Evolutionary conservation across 2,329 filamentous ascomycete species (phyloP), one percentile per base, ranked within the genome.

Genomic region (Fusarium kyushuense): DNA sequence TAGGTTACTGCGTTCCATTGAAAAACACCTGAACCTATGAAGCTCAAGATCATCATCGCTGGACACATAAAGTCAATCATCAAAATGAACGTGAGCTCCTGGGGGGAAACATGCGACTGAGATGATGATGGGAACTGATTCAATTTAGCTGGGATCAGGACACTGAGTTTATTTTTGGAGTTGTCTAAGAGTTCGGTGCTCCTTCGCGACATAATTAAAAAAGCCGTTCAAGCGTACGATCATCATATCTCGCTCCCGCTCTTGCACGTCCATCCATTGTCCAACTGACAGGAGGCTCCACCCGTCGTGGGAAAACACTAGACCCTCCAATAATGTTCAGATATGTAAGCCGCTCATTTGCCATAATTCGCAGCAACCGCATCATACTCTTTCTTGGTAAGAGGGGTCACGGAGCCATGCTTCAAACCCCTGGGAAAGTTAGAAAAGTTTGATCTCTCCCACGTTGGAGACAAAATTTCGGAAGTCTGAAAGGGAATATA

Each of bases 331-430:
- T 41, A 10, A 13, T 41, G 23, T n/a, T 41, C n/a, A 13, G 8
- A 23, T 7, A 16, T 4, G 7, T 17, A 23, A 10, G 13, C 4
- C 17, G 9, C 4, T 40, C 17, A 66, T 36, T 33, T 23, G 1
- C 61, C 32, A 32, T 67, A 73, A 32, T 54, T 67, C 1, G 65
- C 57, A 32, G 58, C 35, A 36, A 74, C 47, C 2, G 79, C 80
- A 63, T 81, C 75, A 36, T 82, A 81, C 62, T 82, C 77, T 16
- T 72, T 70, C 63, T 79, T 74, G 5, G 79, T 83, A 32, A 85
- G 65, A 1, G 81, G 79, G 32, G 83, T 77, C 5, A 85, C 80
- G 56, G 78, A 82, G 2, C 83, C 83, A 72, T 86, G 84, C 70
- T 84, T 84, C 64, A 85, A 51, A 2, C 80, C 79, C 29, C 63